Base-by-base conservation (phyloP, 345 rosid species). In the Salix arbutifolia region DNA sequence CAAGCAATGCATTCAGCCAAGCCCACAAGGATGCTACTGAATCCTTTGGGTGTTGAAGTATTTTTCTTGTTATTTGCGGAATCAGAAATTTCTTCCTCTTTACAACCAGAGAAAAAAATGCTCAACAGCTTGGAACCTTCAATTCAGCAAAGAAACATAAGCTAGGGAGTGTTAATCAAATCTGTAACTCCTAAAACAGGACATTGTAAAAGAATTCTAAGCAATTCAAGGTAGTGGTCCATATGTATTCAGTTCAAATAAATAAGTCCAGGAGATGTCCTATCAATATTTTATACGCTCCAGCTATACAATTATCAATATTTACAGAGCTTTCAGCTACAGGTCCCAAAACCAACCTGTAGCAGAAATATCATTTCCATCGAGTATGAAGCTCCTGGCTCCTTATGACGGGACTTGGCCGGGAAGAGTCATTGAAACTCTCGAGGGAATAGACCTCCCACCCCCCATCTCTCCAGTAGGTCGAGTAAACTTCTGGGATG, bases 1-100 rank as follows among this genome's bases (percentile, higher is more conserved):
- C 86, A 86, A 73, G 86, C 62, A 40, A 92, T 28, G 79, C 98
- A 96, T 74, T 85, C 89, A 69, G 92, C 96, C 90, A 96, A 82
- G 61, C 96, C 90, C 70, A 86, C 88, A 23, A 89, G 86, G 86
- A 90, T 83, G 73, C 73, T 65, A 77, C 76, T 69, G 76, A 86
- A 83, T 76, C 48, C 82, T 76, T 81, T 73, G 46, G 61, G 69
- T 61, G 69, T 67, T 26, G 81, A 74, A 66, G 76, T 48, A 69
- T 25, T 73, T 58, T 35, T 81, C 69, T 72, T 80, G 4, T 71
- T 80, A 67, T 85, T 83, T 66, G 77, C 80, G 81, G 86, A 72
- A 71, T 44, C 81, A 77, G 83, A 68, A 76, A 70, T 72, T 35
- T 78, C 86, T 64, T 12, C 73, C 68, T 74, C 82, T 65, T 84